phyloP scores from a whole-genome alignment of 805 yeast genomes.

The Candida methanosorbosa region DNA sequence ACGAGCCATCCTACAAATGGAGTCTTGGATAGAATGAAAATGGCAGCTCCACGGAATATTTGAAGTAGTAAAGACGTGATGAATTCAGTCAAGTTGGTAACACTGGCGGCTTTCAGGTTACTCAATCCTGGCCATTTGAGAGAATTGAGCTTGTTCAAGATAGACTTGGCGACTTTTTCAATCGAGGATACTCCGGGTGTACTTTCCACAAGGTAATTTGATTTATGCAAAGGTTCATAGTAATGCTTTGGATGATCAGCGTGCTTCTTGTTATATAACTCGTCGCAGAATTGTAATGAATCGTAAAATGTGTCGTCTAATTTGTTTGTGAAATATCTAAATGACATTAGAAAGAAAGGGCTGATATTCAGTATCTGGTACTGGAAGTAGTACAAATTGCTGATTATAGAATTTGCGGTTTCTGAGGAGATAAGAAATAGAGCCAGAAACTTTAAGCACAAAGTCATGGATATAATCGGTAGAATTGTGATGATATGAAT shows the following conservation, averaged over 20 bases:
- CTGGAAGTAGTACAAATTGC: constrained; percentile 22
- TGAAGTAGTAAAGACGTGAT: constrained; percentile 1
- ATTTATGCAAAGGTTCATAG: constrained; percentile 6
- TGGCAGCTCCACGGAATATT: constrained; percentile 17
- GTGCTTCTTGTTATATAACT: constrained; percentile 27
- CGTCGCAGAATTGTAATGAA: constrained; percentile 31
- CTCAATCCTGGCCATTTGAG: neutral
- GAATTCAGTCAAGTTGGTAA: neutral
- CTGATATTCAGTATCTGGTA: constrained; percentile 30
- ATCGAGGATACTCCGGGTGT: neutral
- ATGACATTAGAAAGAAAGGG: constrained; percentile 29
- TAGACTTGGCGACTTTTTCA: neutral
- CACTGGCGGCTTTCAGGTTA: neutral
- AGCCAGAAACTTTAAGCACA: constrained; percentile 14
- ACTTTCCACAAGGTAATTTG: neutral
- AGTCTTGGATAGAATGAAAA: constrained; percentile 26
- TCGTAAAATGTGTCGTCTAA: constrained; percentile 31
- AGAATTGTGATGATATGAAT: constrained; percentile 26
- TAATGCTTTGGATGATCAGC: constrained; percentile 23
- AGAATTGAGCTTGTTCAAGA: neutral
- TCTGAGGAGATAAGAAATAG: constrained; percentile 7
- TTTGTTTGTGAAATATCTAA: constrained; percentile 27
- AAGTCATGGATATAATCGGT: constrained; percentile 14
- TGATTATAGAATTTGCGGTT: constrained; percentile 9
- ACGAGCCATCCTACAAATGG: constrained; percentile 35